Base-by-base conservation (phyloP, 2,329 filamentous ascomycete genomes). In the Verticillium alfalfae region DNA sequence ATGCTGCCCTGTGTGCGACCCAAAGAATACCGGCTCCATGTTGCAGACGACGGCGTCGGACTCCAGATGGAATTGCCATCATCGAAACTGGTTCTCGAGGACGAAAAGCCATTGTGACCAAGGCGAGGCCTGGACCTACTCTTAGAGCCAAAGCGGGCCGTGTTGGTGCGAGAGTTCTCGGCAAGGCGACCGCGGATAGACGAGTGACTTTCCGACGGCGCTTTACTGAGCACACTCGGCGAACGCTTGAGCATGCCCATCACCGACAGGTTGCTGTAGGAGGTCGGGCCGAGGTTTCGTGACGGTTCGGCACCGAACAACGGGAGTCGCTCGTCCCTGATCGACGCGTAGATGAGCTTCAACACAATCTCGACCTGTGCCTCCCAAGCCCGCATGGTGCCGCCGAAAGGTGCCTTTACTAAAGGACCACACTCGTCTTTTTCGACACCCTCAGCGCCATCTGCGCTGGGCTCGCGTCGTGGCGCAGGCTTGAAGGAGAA, bases 1-100 rank as follows among this genome's bases (percentile, higher is more conserved):
- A 95, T 91, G 3, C 93, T 94, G 0, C 92, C 93, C 65, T 96
- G 88, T 0, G 93, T 96, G 71, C 96, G 92, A 37, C 93, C 92
- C 63, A 96, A 83, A 0, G 94, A 98, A 70, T 95, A 91, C 69
- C 92, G 94, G 78, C 93, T 97, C 93, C 93, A 97, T 0, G 91
- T 95, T 66, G 93, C 96, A n/a, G 93, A 96, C 22, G 92, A 92
- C 45, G 81, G 77, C 1, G 86, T 81, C 12, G 95, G 95, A 68
- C 92, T 97, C 92, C 92, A 98, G 56, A 97, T 83, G 2, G 92
- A 96, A 64, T 88, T 91, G 63, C 88, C 87, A 69, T 99, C 95
- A 63, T 99, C 95, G 66, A 99, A 86, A 75, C 94, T 98, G 10
- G 94, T 98, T 58, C 93, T 87, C 71, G 93, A 97, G 0, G 94